Percentiles rank a stretch among this genome's conserved stretches.
Conservation (phyloP, 2,329 filamentous ascomycete genomes). For the Tympanopsis confertula region DNA sequence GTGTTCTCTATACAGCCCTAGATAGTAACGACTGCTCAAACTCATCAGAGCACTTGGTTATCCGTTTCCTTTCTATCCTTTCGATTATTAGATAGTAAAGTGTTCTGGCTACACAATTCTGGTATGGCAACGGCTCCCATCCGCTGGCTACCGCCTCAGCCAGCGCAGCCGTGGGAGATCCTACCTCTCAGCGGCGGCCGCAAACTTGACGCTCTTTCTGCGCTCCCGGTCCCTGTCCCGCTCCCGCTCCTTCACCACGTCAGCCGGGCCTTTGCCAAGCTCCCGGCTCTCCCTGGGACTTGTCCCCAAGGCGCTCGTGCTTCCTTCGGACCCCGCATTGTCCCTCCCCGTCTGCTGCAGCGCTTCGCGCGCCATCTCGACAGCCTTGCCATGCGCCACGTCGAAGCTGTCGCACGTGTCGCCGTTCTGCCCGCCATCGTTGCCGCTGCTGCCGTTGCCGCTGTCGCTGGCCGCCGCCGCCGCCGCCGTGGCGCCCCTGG, state of each 20-base stretch:
- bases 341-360: slow-evolving; percentile 21
- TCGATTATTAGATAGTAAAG: too few relatives aligned
- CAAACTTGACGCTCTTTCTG: slow-evolving; percentile 56
- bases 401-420: slow-evolving; percentile 32
- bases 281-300: slow-evolving; percentile 28
- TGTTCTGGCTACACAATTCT: too few relatives aligned
- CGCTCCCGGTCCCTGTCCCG: slow-evolving; percentile 5
- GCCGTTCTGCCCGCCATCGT: slow-evolving; percentile 5
- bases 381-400: slow-evolving; percentile 45
- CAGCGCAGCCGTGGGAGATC: too few relatives aligned
- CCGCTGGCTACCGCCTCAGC: too few relatives aligned
- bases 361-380: slow-evolving; percentile 45
- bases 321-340: slow-evolving; percentile 3
- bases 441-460: slow-evolving; percentile 4
- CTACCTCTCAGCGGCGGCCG: slow-evolving; percentile 11
- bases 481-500: slow-evolving; percentile 7
- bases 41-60: too few relatives aligned
- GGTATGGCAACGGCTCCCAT: too few relatives aligned
- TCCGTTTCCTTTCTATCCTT: too few relatives aligned
- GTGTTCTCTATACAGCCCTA: too few relatives aligned
- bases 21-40: too few relatives aligned
- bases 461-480: slow-evolving; percentile 9
- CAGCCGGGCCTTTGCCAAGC: not conserved
- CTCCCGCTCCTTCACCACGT: slow-evolving; percentile 6
- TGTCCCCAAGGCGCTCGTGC: slow-evolving; percentile 30